Evolutionary conservation across 805 yeast genomes (phyloP), one percentile per base, ranked within the genome.

Genomic region (Candida andamanensis): DNA sequence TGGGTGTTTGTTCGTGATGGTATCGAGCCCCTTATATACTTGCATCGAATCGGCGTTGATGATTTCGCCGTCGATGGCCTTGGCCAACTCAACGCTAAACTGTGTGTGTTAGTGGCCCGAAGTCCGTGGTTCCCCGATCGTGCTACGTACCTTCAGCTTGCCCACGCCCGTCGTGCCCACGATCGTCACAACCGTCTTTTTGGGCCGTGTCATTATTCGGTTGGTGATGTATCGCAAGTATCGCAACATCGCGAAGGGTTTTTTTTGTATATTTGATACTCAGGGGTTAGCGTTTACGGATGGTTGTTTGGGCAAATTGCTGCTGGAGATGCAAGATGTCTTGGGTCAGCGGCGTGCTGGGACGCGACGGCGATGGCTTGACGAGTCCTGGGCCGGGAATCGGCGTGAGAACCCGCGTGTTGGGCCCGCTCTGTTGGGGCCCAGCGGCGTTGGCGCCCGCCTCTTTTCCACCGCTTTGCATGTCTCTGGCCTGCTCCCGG

Each of bases 11-110:
- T 92, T 92, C 11, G 98, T 85, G 39, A 92, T 85, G 8, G 76
- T 74, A 10, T 82, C 85, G 1, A 77, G 59, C 0, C 75, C 79
- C 24, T 65, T 59, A 56, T 92, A 92, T 67, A 92, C 83, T 57
- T 92, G 98, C 97, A 92, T 89, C 1, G 97, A 86, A 53, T 92
- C 98, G 0, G 95, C 95, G 56, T 92, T 92, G 41, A 92, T 83
- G 41, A 92, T 69, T 51, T 92, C 97, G 14, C 97, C 97, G 49
- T 79, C 72, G 32, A 82, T 70, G 17, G 69, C 69, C 44, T 74
- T 68, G 8, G 97, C 96, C 14, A 92, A 54, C 39, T 86, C 90
- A 2, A 86, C 76, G 28, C 85, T 74, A 38, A 84, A 72, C 69
- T 77, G 19, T 19, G 11, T n/a, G 9, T 16, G 36, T 23, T 33